Percentiles rank a stretch among this genome's conserved stretches.
Conservation (phyloP, 768 basidiomycete genomes). For the Kwoniella mangroviensis region DNA sequence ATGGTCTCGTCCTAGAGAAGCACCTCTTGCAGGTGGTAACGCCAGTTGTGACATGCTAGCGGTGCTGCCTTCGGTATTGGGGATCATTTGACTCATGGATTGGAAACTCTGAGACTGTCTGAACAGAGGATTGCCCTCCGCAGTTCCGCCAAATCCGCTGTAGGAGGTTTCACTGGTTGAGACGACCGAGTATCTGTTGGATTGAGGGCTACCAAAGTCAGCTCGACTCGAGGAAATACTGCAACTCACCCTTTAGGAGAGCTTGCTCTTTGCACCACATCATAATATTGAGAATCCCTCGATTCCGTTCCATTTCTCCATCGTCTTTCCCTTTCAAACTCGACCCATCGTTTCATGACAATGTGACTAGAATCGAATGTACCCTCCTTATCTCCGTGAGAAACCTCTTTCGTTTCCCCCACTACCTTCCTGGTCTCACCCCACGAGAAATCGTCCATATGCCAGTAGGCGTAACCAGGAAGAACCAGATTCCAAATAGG, state of each 20-base stretch:
- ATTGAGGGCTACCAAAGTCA: constrained; percentile 42
- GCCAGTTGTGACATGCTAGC: constrained; percentile 64
- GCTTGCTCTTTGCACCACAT: constrained; percentile 59
- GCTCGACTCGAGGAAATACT: neutral
- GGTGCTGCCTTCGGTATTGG: constrained; percentile 61
- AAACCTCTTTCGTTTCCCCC: constrained; percentile 69
- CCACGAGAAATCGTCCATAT: constrained; percentile 84
- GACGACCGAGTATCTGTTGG: constrained; percentile 71
- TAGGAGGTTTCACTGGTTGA: constrained; percentile 75
- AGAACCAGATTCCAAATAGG: constrained; percentile 97
- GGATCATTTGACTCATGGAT: constrained; percentile 45
- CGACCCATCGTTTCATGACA: constrained; percentile 98
- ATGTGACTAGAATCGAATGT: constrained; percentile 96
- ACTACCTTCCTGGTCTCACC: constrained; percentile 85
- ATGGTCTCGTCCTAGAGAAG: constrained; percentile 57
- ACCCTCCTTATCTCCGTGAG: constrained; percentile 92
- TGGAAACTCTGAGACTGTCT: constrained; percentile 47
- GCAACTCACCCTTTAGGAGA: constrained; percentile 65
- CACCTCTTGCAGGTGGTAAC: constrained; percentile 41
- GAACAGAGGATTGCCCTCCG: constrained; percentile 48
- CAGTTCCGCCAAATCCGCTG: constrained; percentile 42
- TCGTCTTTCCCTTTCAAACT: constrained; percentile 92
- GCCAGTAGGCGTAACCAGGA: constrained; percentile 97
- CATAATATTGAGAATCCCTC: constrained; percentile 74
- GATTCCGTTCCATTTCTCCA: constrained; percentile 89